Conservation (phyloP, 106 monocot species). For the Gastrodia elata region DNA sequence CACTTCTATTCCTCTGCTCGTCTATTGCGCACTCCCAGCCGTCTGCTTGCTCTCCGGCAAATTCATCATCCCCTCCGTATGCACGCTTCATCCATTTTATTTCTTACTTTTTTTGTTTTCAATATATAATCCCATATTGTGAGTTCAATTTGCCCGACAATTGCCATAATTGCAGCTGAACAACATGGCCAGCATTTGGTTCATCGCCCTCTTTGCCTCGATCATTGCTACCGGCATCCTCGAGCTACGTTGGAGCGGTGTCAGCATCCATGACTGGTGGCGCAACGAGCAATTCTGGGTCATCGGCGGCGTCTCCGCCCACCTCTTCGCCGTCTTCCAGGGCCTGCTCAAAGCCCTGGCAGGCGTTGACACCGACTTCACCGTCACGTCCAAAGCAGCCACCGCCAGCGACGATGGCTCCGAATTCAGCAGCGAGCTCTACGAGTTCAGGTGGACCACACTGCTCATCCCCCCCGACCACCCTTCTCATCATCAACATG, state of each 20-base stretch:
- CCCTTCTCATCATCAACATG: slow-evolving; percentile 89
- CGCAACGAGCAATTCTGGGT: slow-evolving; percentile 99
- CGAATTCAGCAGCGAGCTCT: slow-evolving; percentile 77
- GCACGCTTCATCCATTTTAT: too few relatives aligned
- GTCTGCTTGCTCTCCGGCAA: slow-evolving; percentile 93
- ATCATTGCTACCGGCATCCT: slow-evolving; percentile 89
- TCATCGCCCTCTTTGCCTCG: slow-evolving; percentile 81
- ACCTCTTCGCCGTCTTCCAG: slow-evolving; percentile 93
- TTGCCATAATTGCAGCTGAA: slow-evolving; percentile 31
- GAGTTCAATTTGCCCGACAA: too few relatives aligned
- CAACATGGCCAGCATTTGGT: slow-evolving; percentile 79
- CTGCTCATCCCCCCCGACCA: slow-evolving; percentile 80
- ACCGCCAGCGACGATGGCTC: slow-evolving; percentile 56
- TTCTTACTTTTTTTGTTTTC: too few relatives aligned
- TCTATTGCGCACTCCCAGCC: slow-evolving; percentile 87
- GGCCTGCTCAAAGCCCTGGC: slow-evolving; percentile 85
- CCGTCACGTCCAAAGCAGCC: slow-evolving; percentile 73
- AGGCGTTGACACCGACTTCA: slow-evolving; percentile 92
- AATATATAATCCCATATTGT: too few relatives aligned
- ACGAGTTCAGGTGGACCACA: slow-evolving; percentile 90
- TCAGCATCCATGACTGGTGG: slow-evolving; percentile 98
- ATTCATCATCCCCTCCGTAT: slow-evolving; percentile 92
- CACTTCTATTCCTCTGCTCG: slow-evolving; percentile 82
- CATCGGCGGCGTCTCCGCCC: slow-evolving; percentile 90
- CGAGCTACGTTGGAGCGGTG: slow-evolving; percentile 83